Conservation (phyloP, 1,284 basidiomycete species). For the Ceratorhiza oryzae-sativae region DNA sequence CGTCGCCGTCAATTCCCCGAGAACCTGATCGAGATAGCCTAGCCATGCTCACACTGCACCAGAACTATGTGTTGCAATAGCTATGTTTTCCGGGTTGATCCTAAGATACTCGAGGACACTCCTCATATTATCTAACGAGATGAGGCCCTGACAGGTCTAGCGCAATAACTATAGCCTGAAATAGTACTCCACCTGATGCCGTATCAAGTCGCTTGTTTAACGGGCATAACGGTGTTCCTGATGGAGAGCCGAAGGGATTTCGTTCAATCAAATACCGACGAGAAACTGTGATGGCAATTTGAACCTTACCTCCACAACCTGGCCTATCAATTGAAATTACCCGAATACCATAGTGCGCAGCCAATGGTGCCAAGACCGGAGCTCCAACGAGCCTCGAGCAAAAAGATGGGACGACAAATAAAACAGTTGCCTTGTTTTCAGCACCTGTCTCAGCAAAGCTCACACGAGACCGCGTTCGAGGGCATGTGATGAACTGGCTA, state of each 20-base stretch:
- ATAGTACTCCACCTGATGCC: slow-evolving; percentile 13
- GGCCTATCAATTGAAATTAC: slow-evolving; percentile 33
- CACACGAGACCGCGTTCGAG: slow-evolving; percentile 34
- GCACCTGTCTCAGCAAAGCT: slow-evolving; percentile 31
- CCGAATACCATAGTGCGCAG: slow-evolving; percentile 33
- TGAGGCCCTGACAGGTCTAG: not conserved
- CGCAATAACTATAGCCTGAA: not conserved
- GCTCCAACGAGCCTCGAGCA: slow-evolving; percentile 32
- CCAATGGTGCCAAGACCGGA: slow-evolving; percentile 7
- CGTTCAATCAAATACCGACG: not conserved
- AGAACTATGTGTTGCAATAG: slow-evolving; percentile 32
- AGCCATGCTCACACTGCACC: slow-evolving; percentile 17
- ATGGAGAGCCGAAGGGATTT: not conserved
- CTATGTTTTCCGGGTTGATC: slow-evolving; percentile 6
- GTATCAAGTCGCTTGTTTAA: slow-evolving; percentile 12
- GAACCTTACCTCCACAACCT: slow-evolving; percentile 32
- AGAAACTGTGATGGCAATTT: not conserved
- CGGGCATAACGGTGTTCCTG: slow-evolving; percentile 23
- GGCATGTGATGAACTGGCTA: slow-evolving; percentile 32
- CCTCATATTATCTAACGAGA: slow-evolving; percentile 20
- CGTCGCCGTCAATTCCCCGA: slow-evolving; percentile 7
- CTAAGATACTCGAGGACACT: slow-evolving; percentile 35
- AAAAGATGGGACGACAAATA: slow-evolving; percentile 33
- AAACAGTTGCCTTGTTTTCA: slow-evolving; percentile 17
- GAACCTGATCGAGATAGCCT: not conserved